Percentiles rank a stretch among this genome's conserved stretches.
Evolutionary conservation across 805 yeast species (phyloP).

Genomic region (Starmerella roubikii): DNA sequence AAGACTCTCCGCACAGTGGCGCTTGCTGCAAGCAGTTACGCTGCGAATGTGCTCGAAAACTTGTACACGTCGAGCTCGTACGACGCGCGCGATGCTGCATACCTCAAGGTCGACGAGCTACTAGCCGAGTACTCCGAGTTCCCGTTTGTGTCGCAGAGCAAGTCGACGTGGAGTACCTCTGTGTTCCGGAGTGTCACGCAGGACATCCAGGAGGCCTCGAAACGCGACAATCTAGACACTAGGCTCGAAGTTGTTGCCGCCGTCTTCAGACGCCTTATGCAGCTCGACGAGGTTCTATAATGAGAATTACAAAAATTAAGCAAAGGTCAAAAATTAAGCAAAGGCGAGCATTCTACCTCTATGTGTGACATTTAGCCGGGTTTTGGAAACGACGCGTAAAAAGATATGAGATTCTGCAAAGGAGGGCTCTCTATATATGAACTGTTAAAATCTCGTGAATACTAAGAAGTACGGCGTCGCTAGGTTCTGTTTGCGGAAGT

Average conservation of each 20-base stretch:
- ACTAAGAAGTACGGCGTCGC: conserved; percentile 93
- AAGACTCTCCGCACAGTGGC: conserved; percentile 65
- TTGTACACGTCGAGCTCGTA: conserved; percentile 58
- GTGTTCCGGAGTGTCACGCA: conserved; percentile 28
- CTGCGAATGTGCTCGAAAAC: conserved; percentile 92
- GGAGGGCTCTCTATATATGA: no score
- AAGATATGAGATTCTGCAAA: no score
- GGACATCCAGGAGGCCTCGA: background rate
- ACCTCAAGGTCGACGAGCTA: conserved; percentile 86
- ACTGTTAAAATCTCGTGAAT: conserved; percentile 43
- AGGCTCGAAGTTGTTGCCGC: conserved; percentile 86
- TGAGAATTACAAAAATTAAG: no score
- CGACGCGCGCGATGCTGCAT: conserved; percentile 83
- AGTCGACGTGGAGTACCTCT: conserved; percentile 33
- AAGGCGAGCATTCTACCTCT: background rate
- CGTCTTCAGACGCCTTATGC: conserved; percentile 74
- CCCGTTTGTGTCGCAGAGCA: conserved; percentile 56
- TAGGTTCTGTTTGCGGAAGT: conserved; percentile 39
- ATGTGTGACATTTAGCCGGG: background rate
- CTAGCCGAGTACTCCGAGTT: conserved; percentile 67
- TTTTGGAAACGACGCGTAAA: no score
- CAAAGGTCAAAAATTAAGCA: no score
- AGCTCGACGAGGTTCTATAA: conserved; percentile 49
- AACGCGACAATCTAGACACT: conserved; percentile 29
- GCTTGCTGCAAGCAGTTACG: conserved; percentile 77